These are phyloP conservation scores for Penicillium pancosmium DNA, from an alignment of 495 filamentous ascomycete species.

Conservation along the genomic window DNA sequence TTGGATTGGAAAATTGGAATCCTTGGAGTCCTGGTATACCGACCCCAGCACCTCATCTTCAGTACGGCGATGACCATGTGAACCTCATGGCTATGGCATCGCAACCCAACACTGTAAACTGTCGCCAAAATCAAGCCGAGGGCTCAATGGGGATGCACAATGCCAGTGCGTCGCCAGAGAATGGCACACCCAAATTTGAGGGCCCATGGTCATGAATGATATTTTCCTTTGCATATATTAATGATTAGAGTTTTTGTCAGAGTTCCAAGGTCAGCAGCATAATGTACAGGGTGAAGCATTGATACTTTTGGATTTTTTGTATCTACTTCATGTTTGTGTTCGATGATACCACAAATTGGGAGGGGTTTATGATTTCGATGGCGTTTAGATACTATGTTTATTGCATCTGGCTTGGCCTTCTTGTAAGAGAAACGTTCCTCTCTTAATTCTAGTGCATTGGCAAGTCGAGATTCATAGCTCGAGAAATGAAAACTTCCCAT, in stretches of 20 bases:
- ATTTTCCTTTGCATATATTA: not conserved
- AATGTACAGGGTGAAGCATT: too few relatives aligned
- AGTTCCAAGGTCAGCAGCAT: not conserved
- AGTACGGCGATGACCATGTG: conserved; percentile 10
- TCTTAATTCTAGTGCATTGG: not conserved
- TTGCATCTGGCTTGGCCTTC: not conserved
- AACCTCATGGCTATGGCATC: conserved; percentile 18
- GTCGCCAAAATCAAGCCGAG: conserved; percentile 13
- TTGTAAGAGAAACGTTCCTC: not conserved
- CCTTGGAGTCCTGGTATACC: conserved; percentile 19
- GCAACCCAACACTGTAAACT: conserved; percentile 10
- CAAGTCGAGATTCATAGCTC: conserved; percentile 4
- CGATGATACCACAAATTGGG: conserved; percentile 16
- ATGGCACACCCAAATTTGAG: conserved; percentile 12
- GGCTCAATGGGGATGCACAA: conserved; percentile 5
- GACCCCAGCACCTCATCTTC: conserved; percentile 7
- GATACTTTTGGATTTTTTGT: not conserved
- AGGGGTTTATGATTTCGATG: not conserved
- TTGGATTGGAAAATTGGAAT: conserved; percentile 55
- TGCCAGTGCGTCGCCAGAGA: conserved; percentile 3
- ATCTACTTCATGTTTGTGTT: conserved; percentile 1
- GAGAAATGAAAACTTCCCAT: conserved; percentile 14
- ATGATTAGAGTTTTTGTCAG: not conserved
- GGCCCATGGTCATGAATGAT: conserved; percentile 19
- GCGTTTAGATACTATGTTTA: conserved; percentile 1